Evolutionary conservation across 371 early-diverging fungal species (phyloP), one percentile per base, ranked within the genome.

Genomic region (Edhazardia aedis): DNA sequence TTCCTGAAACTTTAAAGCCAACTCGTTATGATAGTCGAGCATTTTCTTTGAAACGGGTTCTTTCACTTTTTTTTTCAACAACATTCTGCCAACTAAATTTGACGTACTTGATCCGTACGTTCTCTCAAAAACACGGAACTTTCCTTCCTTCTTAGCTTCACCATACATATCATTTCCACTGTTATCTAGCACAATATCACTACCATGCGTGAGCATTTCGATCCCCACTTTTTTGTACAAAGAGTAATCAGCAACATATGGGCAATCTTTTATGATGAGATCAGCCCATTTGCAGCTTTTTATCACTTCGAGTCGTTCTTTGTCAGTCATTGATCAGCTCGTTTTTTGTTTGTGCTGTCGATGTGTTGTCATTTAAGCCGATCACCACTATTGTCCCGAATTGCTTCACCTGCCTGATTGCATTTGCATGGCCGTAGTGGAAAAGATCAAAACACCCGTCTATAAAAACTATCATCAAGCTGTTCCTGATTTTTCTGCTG

Each of bases 221-320:
- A 82, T 80, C 57, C 83, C 65, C 75, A 83, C 80, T 56, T 78
- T 62, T 65, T 82, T 81, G 58, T 88, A 71, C 39, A 77, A 64
- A 64, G 84, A 85, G 36, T 86, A 71, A 9, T 78, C 74, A 36
- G 88, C 88, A 55, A 82, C 75, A 69, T 87, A 92, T 3, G 93
- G 93, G 16, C 88, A 88, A 55, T 88, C 75, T 47, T 74, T 76
- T 12, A 87, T 86, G 0, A 90, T 83, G 59, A 82, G 78, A 67
- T 90, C 89, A 0, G 78, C 88, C 88, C 89, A 90, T 64, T 86
- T 88, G 76, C 91, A 90, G 4, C 83, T 85, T 25, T 79, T 81
- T 0, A 89, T 85, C 26, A 86, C 83, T 21, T 82, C 86, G 65
- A 85, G 85, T 54, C 86, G 74, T 72, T 92, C 93, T 11, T 84